Evolutionary conservation across 2,329 filamentous ascomycete species (phyloP), one percentile per base, ranked within the genome.

Genomic region (Sarocladiaceae sp.): DNA sequence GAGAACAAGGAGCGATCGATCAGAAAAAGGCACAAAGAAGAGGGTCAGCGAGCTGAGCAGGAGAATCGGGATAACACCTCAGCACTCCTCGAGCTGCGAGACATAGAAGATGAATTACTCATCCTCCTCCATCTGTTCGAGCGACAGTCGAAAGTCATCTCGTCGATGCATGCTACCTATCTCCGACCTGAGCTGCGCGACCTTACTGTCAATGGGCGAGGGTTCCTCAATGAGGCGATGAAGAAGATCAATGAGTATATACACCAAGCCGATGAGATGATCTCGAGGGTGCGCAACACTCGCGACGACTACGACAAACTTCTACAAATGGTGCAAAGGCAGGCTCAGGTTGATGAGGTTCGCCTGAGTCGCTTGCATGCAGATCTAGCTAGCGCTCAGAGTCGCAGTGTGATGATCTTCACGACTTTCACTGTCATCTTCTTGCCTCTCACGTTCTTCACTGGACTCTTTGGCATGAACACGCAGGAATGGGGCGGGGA

Each of bases 261-360:
- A 15, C 71, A 72, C 18, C 75, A 79, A 53, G 70, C 79, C 1
- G 65, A 66, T 2, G 79, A 83, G 50, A 85, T 86, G 82, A 69
- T 77, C 6, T 69, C 74, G 31, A 71, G 80, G n/a, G 80, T 83
- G 1, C 74, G 78, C 12, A 69, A 70, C 3, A 83, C 82, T 2
- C 73, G 82, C 35, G 80, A 79, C 42, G 82, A 84, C 55, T 85
- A 84, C 56, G 81, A 84, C 58, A 84, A 84, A 56, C 72, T 86
- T 4, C 76, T 86, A 12, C 81, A 86, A 62, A 83, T 86, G 74
- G 82, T 83, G 36, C 82, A 86, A 60, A 80, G 83, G 15, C 82
- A 86, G 59, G 82, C 82, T 0, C 83, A 86, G 59, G 80, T 86
- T 2, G 82, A 85, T 59, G 83, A 86, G 61, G 81, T 84, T 8